Conservation (phyloP, 768 basidiomycete genomes). For the Exidia glandulosa region DNA sequence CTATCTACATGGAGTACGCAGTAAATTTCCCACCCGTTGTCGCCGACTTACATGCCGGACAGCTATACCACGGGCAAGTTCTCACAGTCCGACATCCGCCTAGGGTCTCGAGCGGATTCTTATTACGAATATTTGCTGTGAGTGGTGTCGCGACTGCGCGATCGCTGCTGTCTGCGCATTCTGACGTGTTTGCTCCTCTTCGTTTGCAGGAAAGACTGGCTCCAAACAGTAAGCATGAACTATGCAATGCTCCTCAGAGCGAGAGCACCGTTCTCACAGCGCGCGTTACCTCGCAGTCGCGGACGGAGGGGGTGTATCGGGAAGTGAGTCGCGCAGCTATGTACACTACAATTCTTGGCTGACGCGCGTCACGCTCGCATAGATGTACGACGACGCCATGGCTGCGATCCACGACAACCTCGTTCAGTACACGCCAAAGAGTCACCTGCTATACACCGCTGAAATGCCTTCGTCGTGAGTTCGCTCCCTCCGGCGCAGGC, state of each 20-base stretch:
- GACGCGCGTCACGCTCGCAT: neutral
- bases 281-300: constrained; percentile 27
- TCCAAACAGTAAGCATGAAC: constrained; percentile 54
- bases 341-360: neutral
- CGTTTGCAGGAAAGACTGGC: constrained; percentile 49
- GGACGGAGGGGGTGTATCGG: constrained; percentile 64
- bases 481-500: constrained; percentile 16
- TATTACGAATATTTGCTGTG: constrained; percentile 88
- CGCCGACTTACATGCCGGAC: no score
- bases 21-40: no score
- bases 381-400: constrained; percentile 92
- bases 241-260: neutral
- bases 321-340: constrained; percentile 36
- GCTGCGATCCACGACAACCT: constrained; percentile 66
- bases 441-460: constrained; percentile 63
- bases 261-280: neutral
- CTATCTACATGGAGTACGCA: constrained; percentile 78
- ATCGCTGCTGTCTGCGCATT: neutral
- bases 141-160: constrained; percentile 17
- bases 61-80: constrained; percentile 42
- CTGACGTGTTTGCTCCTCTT: neutral
- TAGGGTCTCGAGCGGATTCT: constrained; percentile 88
- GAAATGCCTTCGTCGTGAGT: constrained; percentile 59
- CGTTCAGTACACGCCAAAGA: constrained; percentile 47
- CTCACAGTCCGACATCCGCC: constrained; percentile 61